phyloP scores from a whole-genome alignment of 129 eudicot species.

The Helianthus tuberosus region DNA sequence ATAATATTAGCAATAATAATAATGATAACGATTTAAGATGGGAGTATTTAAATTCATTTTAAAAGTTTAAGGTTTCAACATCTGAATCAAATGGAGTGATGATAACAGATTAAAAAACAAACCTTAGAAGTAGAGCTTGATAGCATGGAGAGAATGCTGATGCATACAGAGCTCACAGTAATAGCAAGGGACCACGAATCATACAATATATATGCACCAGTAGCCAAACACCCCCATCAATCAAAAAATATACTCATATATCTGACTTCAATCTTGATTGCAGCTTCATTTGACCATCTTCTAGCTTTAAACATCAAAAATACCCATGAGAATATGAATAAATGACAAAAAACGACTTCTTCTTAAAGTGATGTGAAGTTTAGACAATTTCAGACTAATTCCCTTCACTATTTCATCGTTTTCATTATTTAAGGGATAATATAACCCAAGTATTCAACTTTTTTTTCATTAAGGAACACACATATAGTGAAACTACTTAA shows the following conservation, averaged over 20 bases:
- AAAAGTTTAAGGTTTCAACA: background rate
- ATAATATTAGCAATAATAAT: too few relatives aligned
- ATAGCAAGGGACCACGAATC: slow-evolving; percentile 93
- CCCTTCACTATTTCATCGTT: background rate
- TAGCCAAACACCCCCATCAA: slow-evolving; percentile 12
- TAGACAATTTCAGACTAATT: background rate
- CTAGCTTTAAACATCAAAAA: too few relatives aligned
- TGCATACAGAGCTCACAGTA: slow-evolving; percentile 82
- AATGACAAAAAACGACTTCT: too few relatives aligned
- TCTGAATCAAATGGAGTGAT: background rate
- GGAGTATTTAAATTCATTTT: background rate
- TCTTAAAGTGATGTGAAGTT: slow-evolving; percentile 13
- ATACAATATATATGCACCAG: slow-evolving; percentile 67
- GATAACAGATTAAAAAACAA: background rate
- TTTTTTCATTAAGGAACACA: background rate
- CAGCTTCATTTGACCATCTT: too few relatives aligned
- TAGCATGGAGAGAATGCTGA: slow-evolving; percentile 80
- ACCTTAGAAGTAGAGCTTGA: slow-evolving; percentile 78
- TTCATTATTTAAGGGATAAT: background rate
- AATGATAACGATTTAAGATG: too few relatives aligned
- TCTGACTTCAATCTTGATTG: background rate
- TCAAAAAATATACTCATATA: background rate
- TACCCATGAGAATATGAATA: too few relatives aligned
- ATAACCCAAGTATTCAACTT: background rate
- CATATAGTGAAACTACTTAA: background rate